A percentile compares a stretch with the other conserved stretches of the same genome.
Conservation (phyloP, 2,329 filamentous ascomycete genomes). For the Fusarium udum region DNA sequence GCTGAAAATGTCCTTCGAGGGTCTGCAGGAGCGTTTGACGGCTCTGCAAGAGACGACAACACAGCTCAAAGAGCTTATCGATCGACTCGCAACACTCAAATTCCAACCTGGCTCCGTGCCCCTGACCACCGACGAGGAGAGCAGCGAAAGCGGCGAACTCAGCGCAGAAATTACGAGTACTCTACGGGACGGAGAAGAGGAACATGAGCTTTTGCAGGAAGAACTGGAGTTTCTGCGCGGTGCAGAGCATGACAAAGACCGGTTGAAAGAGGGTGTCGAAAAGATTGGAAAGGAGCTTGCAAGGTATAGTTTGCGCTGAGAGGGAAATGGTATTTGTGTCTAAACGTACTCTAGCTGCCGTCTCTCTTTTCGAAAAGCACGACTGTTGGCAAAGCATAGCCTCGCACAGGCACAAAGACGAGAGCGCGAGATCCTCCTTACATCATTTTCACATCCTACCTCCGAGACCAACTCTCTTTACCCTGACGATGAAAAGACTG, state of each 20-base stretch:
- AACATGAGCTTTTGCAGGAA: slow-evolving; percentile 81
- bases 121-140: slow-evolving; percentile 58
- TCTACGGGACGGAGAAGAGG: slow-evolving; percentile 81
- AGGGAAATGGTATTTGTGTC: not conserved
- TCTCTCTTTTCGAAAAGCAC: slow-evolving; percentile 80
- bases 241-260: slow-evolving; percentile 67
- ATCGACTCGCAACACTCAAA: slow-evolving; percentile 65
- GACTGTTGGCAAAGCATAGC: slow-evolving; percentile 79
- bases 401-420: slow-evolving; percentile 77
- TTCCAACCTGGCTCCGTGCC: slow-evolving; percentile 68
- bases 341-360: slow-evolving; percentile 58
- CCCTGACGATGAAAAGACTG: slow-evolving; percentile 35
- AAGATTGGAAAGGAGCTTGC: slow-evolving; percentile 76
- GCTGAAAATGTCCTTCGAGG: slow-evolving; percentile 63
- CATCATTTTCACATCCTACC: slow-evolving; percentile 63
- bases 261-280: slow-evolving; percentile 72
- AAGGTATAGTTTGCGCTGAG: slow-evolving; percentile 57
- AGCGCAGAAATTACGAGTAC: slow-evolving; percentile 81
- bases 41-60: slow-evolving; percentile 69
- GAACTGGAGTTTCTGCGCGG: slow-evolving; percentile 76
- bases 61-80: slow-evolving; percentile 68
- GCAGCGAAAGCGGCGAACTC: slow-evolving; percentile 73
- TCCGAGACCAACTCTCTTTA: slow-evolving; percentile 47
- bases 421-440: slow-evolving; percentile 80
- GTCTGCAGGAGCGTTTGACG: slow-evolving; percentile 68